Percentiles rank a stretch among this genome's conserved stretches.
These are phyloP conservation scores for Salix viminalis DNA, from an alignment of 345 rosid species.

Conservation along the genomic window DNA sequence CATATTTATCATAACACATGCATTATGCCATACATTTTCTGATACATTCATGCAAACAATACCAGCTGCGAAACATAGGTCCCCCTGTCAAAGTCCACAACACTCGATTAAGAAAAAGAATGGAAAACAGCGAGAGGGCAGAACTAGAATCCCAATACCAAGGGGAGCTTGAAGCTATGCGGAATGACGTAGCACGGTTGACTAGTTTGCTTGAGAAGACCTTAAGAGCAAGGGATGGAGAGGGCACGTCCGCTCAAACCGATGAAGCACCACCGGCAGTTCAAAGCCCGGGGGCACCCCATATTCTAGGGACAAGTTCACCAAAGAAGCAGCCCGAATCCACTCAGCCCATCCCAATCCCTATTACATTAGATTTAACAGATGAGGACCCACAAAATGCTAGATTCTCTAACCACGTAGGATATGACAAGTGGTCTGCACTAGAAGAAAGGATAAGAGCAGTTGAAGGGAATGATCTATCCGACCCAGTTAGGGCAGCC, in stretches of 20 bases:
- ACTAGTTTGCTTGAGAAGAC: background rate
- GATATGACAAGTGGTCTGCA: background rate
- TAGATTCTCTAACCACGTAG: accelerated
- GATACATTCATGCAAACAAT: too few relatives aligned
- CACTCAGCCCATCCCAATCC: background rate
- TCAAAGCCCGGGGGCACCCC: too few relatives aligned
- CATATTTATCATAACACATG: too few relatives aligned
- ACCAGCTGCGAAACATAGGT: too few relatives aligned
- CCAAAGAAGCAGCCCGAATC: accelerated
- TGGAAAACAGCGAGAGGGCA: too few relatives aligned
- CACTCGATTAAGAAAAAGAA: too few relatives aligned
- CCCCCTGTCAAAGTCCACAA: too few relatives aligned
- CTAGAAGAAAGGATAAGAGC: background rate
- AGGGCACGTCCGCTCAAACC: background rate
- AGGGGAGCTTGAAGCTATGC: too few relatives aligned
- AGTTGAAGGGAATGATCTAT: background rate
- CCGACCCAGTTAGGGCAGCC: accelerated
- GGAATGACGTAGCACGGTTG: too few relatives aligned
- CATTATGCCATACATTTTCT: too few relatives aligned
- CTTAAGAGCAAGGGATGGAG: background rate
- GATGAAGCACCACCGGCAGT: too few relatives aligned
- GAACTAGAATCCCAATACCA: accelerated
- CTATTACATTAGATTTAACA: background rate
- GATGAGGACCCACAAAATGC: accelerated
- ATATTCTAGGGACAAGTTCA: accelerated